Evolutionary conservation across 2,329 filamentous ascomycete genomes (phyloP).

Genomic region (Truncatella angustata): DNA sequence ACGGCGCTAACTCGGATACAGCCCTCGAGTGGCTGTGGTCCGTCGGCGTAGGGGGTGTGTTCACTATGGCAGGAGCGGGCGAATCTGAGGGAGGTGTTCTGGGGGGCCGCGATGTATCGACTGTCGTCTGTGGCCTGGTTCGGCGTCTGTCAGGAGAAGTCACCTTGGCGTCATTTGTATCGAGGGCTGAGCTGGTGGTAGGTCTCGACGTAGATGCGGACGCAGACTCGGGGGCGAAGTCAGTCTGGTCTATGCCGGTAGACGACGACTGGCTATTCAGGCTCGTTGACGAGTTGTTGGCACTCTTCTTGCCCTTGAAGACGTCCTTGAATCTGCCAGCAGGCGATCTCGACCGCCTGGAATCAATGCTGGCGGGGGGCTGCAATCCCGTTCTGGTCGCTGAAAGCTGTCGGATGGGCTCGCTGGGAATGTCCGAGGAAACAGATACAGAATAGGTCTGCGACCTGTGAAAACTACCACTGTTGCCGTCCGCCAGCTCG

Average conservation of each 20-base stretch:
- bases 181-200: conserved; percentile 7
- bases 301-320: conserved; percentile 58
- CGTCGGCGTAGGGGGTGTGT: conserved; percentile 64
- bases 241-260: conserved; percentile 14
- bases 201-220: conserved; percentile 12
- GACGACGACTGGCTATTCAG: conserved; percentile 33
- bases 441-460: conserved; percentile 33
- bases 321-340: conserved; percentile 70
- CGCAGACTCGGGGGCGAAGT: conserved; percentile 13
- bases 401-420: conserved; percentile 27
- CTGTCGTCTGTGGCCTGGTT: conserved; percentile 18
- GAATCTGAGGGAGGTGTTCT: conserved; percentile 48
- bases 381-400: conserved; percentile 37
- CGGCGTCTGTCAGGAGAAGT: conserved; percentile 16
- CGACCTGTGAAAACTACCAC: conserved; percentile 31
- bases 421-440: conserved; percentile 24
- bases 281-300: conserved; percentile 43
- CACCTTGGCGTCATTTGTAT: conserved; percentile 19
- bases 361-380: conserved; percentile 39
- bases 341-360: conserved; percentile 65
- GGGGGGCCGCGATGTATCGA: conserved; percentile 32
- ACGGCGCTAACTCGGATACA: conserved; percentile 20
- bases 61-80: conserved; percentile 56
- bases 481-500: conserved; percentile 21
- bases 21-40: conserved; percentile 32